Conservation (phyloP, 169 alveolate species). For the Eimeria tenella region DNA sequence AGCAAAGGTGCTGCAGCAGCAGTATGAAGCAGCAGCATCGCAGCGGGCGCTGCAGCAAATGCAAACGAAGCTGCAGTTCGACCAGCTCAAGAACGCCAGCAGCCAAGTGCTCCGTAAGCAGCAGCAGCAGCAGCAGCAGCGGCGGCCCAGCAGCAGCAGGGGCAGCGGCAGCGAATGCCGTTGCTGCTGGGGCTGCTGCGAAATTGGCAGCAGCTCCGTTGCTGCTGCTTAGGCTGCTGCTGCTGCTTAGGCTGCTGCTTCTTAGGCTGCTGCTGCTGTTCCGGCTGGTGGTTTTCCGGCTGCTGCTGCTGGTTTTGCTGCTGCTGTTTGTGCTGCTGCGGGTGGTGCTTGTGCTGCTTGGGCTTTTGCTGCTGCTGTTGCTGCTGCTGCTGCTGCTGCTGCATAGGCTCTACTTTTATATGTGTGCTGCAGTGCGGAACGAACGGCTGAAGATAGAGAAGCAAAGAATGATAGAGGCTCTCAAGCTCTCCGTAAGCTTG, state of each 20-base stretch:
- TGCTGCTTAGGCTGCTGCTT: conserved; percentile 24
- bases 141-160: background rate
- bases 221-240: conserved; percentile 27
- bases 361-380: background rate
- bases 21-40: conserved; percentile 7
- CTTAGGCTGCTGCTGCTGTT: background rate
- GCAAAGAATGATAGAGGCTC: background rate
- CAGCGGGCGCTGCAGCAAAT: conserved; percentile 14
- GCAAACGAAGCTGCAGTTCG: conserved; percentile 1
- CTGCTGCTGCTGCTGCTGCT: conserved; percentile 31
- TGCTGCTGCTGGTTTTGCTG: background rate
- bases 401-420: background rate
- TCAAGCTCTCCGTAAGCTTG: background rate
- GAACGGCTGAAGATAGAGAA: background rate
- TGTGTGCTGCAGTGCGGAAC: background rate
- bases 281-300: background rate
- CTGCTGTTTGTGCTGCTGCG: background rate
- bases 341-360: background rate
- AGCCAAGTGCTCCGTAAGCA: conserved; percentile 20
- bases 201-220: too few relatives aligned
- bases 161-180: background rate
- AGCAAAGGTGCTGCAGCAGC: background rate
- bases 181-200: too few relatives aligned
- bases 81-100: conserved; percentile 31
- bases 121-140: conserved; percentile 1